These are phyloP conservation scores for Coemansia sp. DNA, from an alignment of 192 early-diverging fungal genomes.

Conservation along the genomic window DNA sequence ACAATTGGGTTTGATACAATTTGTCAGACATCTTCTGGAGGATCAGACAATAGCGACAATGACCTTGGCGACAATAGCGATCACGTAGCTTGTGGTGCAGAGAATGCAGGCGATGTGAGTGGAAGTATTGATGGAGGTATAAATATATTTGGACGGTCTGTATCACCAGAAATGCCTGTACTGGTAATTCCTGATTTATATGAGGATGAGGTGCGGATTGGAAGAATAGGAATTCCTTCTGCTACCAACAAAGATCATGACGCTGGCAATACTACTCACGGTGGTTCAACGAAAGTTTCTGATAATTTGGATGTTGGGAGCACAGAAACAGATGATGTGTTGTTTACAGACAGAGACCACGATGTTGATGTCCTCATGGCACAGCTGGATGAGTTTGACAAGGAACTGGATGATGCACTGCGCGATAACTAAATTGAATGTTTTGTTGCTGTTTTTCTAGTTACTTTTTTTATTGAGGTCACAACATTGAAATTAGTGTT, in stretches of 20 bases:
- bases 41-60: constrained; percentile 4
- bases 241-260: background rate
- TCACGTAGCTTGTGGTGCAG: background rate
- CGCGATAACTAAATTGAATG: background rate
- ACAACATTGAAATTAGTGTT: no score
- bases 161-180: constrained; percentile 44
- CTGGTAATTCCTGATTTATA: constrained; percentile 21
- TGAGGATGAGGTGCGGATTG: constrained; percentile 5
- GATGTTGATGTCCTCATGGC: constrained; percentile 27
- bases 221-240: background rate
- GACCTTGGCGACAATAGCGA: background rate
- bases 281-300: background rate
- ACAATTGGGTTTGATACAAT: constrained; percentile 9
- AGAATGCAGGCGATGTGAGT: background rate
- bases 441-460: background rate
- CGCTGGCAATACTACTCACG: background rate
- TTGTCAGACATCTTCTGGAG: background rate
- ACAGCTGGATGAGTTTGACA: constrained; percentile 51
- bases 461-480: no score
- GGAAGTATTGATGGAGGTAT: background rate
- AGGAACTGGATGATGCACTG: constrained; percentile 41
- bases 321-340: background rate
- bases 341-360: background rate
- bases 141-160: constrained; percentile 11
- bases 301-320: background rate